phyloP scores from a whole-genome alignment of 495 filamentous ascomycete genomes.

The Darksidea phi region DNA sequence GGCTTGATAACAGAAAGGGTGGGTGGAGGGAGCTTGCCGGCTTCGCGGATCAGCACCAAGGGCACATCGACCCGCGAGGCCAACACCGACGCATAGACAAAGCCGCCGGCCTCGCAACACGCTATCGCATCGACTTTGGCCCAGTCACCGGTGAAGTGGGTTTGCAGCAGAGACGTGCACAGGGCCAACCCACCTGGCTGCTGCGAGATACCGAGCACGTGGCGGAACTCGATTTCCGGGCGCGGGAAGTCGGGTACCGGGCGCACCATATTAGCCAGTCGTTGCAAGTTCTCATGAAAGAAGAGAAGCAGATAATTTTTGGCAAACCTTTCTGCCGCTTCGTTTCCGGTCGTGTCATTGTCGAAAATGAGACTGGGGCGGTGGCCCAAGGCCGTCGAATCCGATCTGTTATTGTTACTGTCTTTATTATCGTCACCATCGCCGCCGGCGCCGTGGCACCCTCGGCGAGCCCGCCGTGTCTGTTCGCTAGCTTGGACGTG shows the following conservation, averaged over 20 bases:
- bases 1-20: slow-evolving; percentile 52
- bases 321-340: slow-evolving; percentile 48
- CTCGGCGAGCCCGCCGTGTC: slow-evolving; percentile 48
- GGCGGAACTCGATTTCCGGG: slow-evolving; percentile 51
- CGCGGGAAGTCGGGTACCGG: slow-evolving; percentile 54
- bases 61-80: slow-evolving; percentile 49
- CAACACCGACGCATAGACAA: slow-evolving; percentile 57
- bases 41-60: slow-evolving; percentile 57
- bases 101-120: slow-evolving; percentile 60
- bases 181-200: slow-evolving; percentile 54
- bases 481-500: slow-evolving; percentile 50
- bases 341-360: slow-evolving; percentile 49
- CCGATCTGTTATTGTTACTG: slow-evolving; percentile 38
- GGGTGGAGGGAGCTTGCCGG: slow-evolving; percentile 61
- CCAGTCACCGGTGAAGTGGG: slow-evolving; percentile 54
- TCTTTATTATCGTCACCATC: slow-evolving; percentile 38
- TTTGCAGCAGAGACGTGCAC: slow-evolving; percentile 55
- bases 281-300: slow-evolving; percentile 51
- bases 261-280: slow-evolving; percentile 55
- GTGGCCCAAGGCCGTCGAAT: slow-evolving; percentile 42
- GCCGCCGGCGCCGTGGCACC: slow-evolving; percentile 31
- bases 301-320: slow-evolving; percentile 52
- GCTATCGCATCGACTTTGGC: slow-evolving; percentile 48
- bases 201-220: slow-evolving; percentile 61
- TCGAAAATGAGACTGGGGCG: slow-evolving; percentile 53